Percentiles rank a stretch among this genome's conserved stretches.
phyloP scores from a whole-genome alignment of 306 rosid genomes.

The Casuarina glauca region DNA sequence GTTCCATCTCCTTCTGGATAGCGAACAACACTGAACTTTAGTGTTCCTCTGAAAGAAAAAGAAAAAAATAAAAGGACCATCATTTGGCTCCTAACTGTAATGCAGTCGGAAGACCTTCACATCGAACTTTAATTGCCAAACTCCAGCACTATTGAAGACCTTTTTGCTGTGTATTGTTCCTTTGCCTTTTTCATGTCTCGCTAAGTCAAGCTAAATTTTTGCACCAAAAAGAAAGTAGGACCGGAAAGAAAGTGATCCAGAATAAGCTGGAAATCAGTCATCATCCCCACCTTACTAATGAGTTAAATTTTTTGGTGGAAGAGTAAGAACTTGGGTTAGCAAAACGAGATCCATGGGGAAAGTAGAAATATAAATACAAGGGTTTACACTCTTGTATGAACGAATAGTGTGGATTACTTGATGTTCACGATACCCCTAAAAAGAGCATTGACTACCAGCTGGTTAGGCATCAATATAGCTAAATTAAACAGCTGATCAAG shows the following conservation, averaged over 20 bases:
- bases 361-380: not conserved
- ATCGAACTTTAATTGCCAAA: constrained; percentile 32
- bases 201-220: constrained; percentile 18
- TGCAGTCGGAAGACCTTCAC: constrained; percentile 36
- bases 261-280: not conserved
- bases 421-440: not conserved
- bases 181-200: constrained; percentile 1
- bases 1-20: not conserved
- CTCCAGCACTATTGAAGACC: constrained; percentile 18
- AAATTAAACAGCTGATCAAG: not conserved
- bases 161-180: constrained; percentile 5
- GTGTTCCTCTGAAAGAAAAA: no score
- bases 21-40: not conserved
- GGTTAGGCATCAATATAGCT: not conserved
- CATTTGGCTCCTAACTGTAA: constrained; percentile 9
- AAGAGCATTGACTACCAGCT: not conserved
- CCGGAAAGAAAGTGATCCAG: constrained; percentile 3
- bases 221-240: constrained; percentile 7
- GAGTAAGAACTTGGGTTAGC: not conserved
- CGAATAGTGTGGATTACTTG: not conserved
- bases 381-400: not conserved
- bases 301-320: not conserved
- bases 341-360: not conserved
- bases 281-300: not conserved
- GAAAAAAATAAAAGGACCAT: no score